Conservation (phyloP, 164 flowering plant genomes). For the Magnolia sinica region DNA sequence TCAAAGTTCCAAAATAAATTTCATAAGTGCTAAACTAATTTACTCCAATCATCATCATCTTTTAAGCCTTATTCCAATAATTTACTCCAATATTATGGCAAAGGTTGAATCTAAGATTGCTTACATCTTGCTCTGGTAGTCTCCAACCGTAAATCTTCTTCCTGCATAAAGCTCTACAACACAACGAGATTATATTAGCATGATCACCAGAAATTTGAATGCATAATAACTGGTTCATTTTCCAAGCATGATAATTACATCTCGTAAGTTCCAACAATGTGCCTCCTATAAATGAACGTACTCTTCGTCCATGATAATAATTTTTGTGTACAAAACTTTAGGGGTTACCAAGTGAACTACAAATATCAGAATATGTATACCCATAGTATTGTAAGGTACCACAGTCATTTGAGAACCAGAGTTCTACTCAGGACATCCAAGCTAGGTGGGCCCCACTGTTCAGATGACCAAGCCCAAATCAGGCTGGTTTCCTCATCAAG, state of each 20-base stretch:
- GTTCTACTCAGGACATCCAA: neutral
- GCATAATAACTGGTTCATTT: neutral
- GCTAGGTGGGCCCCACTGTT: too few species aligned
- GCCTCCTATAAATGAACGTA: too few species aligned
- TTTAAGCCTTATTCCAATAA: too few species aligned
- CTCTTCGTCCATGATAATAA: too few species aligned
- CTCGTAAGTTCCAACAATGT: neutral
- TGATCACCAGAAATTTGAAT: neutral
- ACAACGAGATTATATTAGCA: slow-evolving; percentile 3
- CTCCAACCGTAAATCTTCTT: slow-evolving; percentile 60
- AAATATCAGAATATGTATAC: neutral
- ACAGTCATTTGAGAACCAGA: neutral
- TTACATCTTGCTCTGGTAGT: slow-evolving; percentile 74
- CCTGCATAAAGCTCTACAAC: slow-evolving; percentile 48
- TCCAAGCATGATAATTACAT: neutral
- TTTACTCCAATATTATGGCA: neutral
- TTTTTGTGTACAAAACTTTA: neutral
- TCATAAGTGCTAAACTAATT: neutral
- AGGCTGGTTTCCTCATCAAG: too few species aligned
- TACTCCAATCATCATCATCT: neutral
- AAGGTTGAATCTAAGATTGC: neutral
- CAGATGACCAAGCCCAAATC: too few species aligned
- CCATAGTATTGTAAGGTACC: neutral
- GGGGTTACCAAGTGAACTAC: neutral
- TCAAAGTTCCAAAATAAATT: neutral